Evolutionary conservation across 1,139 yeast genomes (phyloP).

Genomic region (Cylindricascospora bacillispora): DNA sequence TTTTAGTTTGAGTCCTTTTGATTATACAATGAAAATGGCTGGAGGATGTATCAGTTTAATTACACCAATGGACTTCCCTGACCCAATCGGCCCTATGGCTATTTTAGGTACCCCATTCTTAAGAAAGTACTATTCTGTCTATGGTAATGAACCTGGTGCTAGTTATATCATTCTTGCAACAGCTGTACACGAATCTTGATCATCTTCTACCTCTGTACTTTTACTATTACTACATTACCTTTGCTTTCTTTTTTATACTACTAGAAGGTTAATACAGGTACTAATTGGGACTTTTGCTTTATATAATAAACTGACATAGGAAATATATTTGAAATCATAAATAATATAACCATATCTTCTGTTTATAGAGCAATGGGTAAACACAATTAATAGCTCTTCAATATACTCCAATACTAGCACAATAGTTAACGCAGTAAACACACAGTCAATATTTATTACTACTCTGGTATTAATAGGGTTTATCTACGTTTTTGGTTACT

Average conservation of each 20-base stretch:
- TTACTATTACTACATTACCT: slow-evolving; percentile 1
- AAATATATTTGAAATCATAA: too few relatives aligned
- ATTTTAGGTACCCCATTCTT: slow-evolving; percentile 95
- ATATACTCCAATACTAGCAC: too few relatives aligned
- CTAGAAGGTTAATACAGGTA: too few relatives aligned
- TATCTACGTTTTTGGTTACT: too few relatives aligned
- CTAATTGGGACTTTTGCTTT: too few relatives aligned
- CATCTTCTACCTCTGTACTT: neutral
- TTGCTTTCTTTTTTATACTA: neutral
- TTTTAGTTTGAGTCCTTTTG: slow-evolving; percentile 78
- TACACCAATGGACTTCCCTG: slow-evolving; percentile 95
- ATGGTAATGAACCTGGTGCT: slow-evolving; percentile 78
- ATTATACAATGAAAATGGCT: slow-evolving; percentile 83
- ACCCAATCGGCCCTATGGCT: slow-evolving; percentile 91
- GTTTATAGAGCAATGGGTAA: too few relatives aligned
- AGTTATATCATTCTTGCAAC: slow-evolving; percentile 93
- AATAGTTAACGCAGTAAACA: too few relatives aligned
- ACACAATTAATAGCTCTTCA: too few relatives aligned
- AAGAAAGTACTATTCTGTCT: slow-evolving; percentile 86
- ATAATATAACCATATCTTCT: too few relatives aligned
- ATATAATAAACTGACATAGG: too few relatives aligned
- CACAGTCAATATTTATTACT: too few relatives aligned
- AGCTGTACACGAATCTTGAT: slow-evolving; percentile 23
- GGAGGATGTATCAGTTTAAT: slow-evolving; percentile 94
- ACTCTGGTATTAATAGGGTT: too few relatives aligned